phyloP scores from a whole-genome alignment of 805 yeast species.

The Candida ovalis region DNA sequence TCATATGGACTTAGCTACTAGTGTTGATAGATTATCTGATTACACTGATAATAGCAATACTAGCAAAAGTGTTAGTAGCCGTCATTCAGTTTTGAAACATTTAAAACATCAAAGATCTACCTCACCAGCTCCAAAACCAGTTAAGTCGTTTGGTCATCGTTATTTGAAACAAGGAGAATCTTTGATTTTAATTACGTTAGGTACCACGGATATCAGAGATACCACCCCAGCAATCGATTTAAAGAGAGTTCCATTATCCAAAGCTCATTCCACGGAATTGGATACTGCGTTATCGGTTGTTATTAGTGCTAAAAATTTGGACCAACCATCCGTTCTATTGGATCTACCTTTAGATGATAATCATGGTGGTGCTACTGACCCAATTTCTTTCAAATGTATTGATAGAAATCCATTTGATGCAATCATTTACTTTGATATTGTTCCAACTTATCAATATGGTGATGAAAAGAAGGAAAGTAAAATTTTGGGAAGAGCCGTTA shows the following conservation, averaged over 20 bases:
- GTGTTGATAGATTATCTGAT: conserved; percentile 26
- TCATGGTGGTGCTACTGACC: conserved; percentile 63
- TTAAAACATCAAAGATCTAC: conserved; percentile 19
- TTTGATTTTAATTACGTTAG: conserved; percentile 75
- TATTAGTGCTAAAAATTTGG: conserved; percentile 44
- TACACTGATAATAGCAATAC: conserved; percentile 5
- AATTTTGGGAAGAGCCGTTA: conserved; percentile 81
- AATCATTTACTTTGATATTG: conserved; percentile 73
- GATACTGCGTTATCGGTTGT: conserved; percentile 84
- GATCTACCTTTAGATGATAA: conserved; percentile 85
- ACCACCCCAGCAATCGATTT: conserved; percentile 57
- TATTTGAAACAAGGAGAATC: conserved; percentile 63
- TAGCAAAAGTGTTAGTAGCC: conserved; percentile 2
- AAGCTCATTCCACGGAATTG: conserved; percentile 74
- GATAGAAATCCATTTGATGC: conserved; percentile 49
- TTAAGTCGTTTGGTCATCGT: conserved; percentile 83
- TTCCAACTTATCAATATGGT: conserved; percentile 70
- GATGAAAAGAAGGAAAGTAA: conserved; percentile 27
- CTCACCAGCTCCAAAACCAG: conserved; percentile 43
- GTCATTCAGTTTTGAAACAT: conserved; percentile 19
- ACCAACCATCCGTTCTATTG: conserved; percentile 52
- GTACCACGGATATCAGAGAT: conserved; percentile 76
- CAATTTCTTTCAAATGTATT: conserved; percentile 65
- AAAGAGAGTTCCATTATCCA: conserved; percentile 70
- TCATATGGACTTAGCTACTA: conserved; percentile 17